Evolutionary conservation across 2,329 filamentous ascomycete genomes (phyloP), one percentile per base, ranked within the genome.

Genomic region (Diaporthe sp.): DNA sequence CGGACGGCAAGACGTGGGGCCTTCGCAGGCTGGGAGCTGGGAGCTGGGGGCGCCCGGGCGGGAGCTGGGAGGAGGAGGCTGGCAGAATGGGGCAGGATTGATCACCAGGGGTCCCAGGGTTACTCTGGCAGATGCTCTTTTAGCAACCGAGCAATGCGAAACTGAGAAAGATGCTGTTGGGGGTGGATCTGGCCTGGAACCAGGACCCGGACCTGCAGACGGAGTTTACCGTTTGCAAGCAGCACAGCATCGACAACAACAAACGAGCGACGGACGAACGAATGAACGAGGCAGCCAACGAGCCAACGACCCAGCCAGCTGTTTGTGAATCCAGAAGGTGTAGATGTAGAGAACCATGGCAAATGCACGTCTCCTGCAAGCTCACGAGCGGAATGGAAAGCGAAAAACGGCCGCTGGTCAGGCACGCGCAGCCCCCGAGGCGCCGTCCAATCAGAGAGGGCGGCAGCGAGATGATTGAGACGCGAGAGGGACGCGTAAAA

Each of bases 101-200:
- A 49, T 25, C 2, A 15, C 51, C 42, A 61, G 53, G 55, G 57
- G 19, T 34, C 51, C 55, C 25, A 58, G 53, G 55, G 55, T 49
- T 25, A 60, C 53, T 37, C 55, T 72, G 46, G 28, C 37, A 31
- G 28, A 58, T 62, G 71, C 58, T 39, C 57, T 72, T 53, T 39
- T 53, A 62, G 44, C 39, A 55, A 31, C 28, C 46, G 31, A 73
- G 71, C 42, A 37, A 65, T 57, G 46, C 58, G 25, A 55, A 55
- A 70, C 49, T 70, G 65, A 72, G 71, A 72, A 72, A 72, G 70
- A 72, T n/a, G 70, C 70, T 72, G 62, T 68, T 68, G 62, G 62
- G 39, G 34, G 46, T 68, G 62, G 62, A 68, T 68, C 62, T 68
- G 62, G 62, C 46, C 46, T 34, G 28, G 62, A 15, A 37, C 62